Conservation (phyloP, 225 moss, liverwort and hornwort genomes). For the Thuidium tamariscinum region DNA sequence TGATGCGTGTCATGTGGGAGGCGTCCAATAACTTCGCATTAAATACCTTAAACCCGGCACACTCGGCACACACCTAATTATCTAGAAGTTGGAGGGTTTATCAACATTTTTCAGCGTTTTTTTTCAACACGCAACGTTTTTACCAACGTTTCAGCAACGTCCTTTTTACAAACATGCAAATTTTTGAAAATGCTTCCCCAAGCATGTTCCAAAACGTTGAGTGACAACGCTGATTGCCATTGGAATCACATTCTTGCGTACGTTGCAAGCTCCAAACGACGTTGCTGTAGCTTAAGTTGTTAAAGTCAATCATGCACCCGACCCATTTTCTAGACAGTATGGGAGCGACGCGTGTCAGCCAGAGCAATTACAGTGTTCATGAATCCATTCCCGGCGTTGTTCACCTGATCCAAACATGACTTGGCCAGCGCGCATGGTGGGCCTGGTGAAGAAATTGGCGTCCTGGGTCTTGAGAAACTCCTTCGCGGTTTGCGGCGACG, state of each 20-base stretch:
- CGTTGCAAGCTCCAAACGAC: no score
- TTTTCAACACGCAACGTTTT: neutral
- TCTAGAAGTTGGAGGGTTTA: neutral
- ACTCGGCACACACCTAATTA: neutral
- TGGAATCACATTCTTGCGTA: neutral
- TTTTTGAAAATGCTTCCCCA: neutral
- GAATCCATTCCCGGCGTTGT: no score
- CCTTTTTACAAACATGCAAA: neutral
- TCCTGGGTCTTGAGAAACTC: slow-evolving; percentile 2
- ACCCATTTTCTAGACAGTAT: neutral
- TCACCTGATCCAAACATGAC: slow-evolving; percentile 5
- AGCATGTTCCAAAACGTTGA: neutral
- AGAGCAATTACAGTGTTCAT: no score
- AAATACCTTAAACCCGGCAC: no score
- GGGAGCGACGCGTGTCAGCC: neutral
- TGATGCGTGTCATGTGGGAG: no score
- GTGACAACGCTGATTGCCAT: neutral
- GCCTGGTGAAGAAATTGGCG: neutral
- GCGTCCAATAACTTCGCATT: no score
- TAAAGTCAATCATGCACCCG: no score
- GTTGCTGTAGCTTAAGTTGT: no score
- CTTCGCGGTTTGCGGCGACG: neutral
- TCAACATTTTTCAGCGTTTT: neutral
- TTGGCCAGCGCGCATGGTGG: neutral
- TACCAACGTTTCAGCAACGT: neutral